Percentiles rank a stretch among this genome's conserved stretches.
Evolutionary conservation across 148 eudicot genomes (phyloP).

Genomic region (Simmondsia chinensis): DNA sequence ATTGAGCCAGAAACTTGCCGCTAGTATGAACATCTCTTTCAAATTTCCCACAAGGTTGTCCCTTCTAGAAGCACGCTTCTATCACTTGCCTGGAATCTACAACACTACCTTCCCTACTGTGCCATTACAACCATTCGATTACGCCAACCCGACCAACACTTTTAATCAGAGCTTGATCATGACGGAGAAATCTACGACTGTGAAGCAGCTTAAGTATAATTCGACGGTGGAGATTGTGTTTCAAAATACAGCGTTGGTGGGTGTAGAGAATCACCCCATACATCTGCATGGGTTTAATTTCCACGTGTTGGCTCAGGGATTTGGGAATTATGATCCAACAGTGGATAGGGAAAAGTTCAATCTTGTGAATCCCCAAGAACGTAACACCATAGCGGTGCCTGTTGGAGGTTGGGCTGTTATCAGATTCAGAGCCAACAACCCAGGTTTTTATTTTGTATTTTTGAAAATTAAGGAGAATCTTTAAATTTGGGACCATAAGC

Average conservation of each 20-base stretch:
- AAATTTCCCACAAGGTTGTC: conserved; percentile 29
- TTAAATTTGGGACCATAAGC: too few species aligned
- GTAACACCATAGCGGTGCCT: conserved; percentile 64
- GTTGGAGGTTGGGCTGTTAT: conserved; percentile 64
- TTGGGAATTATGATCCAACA: conserved; percentile 38
- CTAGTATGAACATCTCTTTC: conserved; percentile 55
- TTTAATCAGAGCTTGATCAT: conserved; percentile 16
- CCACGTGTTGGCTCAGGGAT: conserved; percentile 62
- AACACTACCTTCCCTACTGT: conserved; percentile 39
- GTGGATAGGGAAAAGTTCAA: conserved; percentile 35
- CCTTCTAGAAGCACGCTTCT: conserved; percentile 38
- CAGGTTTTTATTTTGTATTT: conserved; percentile 44
- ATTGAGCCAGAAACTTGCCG: conserved; percentile 26
- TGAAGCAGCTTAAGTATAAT: conserved; percentile 44
- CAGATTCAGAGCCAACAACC: conserved; percentile 54
- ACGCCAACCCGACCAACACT: conserved; percentile 26
- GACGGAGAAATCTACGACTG: conserved; percentile 40
- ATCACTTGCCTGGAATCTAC: conserved; percentile 29
- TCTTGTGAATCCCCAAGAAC: conserved; percentile 47
- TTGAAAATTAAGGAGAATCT: too few species aligned
- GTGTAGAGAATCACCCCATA: conserved; percentile 63
- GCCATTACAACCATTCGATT: conserved; percentile 48
- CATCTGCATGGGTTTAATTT: conserved; percentile 70
- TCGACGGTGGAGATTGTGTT: conserved; percentile 52
- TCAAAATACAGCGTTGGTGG: conserved; percentile 43